Evolutionary conservation across 1,284 basidiomycete species (phyloP), one percentile per base, ranked within the genome.

Genomic region (Cutaneotrichosporon sp.): DNA sequence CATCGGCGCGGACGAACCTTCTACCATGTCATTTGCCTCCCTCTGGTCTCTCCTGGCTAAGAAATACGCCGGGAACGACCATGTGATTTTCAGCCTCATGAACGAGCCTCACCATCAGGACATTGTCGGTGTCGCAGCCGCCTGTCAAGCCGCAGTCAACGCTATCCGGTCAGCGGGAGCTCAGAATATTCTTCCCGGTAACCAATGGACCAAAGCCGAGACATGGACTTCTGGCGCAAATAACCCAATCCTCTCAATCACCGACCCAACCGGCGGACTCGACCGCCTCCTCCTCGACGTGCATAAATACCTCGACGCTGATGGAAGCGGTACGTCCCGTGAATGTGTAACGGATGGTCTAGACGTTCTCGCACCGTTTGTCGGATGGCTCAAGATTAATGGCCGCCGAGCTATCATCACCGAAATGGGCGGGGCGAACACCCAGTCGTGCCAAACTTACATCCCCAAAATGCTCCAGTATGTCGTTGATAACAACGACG

Each of bases 291-390:
- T 88, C 70, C 84, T 87, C 69, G 86, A 87, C 82, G 85, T 86
- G 5, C 86, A 87, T 81, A 84, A 86, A 76, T 87, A 87, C 76
- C 83, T 86, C 66, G 86, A 87, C 74, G 80, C 79, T 60, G 85
- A 86, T 74, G 85, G 85, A 74, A 84, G 82, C 49, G 86, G 86
- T 56, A 86, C 84, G 5, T 82, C 83, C 70, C 68, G 82, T 13
- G 84, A 65, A 82, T 80, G 79, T 66, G 65, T 83, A 67, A 82
- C 81, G 51, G 85, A 75, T 74, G 86, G 85, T 66, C 81, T 85
- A 46, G 76, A 79, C 61, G 81, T 84, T 10, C 73, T 86, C 62
- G 77, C 78, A 42, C 81, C 80, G 16, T 81, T 87, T 22, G 81
- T 83, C 42, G 69, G 69, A 49, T 87, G 82, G 80, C 78, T 87